Base-by-base conservation (phyloP, 257 asterid genomes). In the Solanum pennellii region DNA sequence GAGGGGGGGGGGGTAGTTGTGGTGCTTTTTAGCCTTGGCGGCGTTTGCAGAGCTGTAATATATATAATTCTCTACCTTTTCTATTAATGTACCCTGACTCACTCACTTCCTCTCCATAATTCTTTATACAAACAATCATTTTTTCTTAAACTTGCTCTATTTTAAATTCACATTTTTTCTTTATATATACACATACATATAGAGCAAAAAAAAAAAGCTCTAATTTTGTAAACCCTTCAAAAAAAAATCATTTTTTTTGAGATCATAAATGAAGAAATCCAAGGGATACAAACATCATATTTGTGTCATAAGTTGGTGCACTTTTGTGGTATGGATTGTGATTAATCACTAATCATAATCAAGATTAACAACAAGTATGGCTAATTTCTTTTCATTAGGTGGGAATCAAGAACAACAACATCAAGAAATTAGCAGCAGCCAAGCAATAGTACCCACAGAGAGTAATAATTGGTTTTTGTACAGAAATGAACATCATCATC, bases 21-120 rank as follows among this genome's bases (percentile, higher is more conserved):
- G 87, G 45, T 45, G 52, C 49, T 12, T 33, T 86, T 49, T 72
- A 12, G 84, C 60, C 21, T 73, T 49, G 84, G 84, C 84, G 88
- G 88, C 88, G 88, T 49, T 86, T 75, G 83, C 84, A 73, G 88
- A 69, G 73, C 88, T 86, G 84, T 72, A 86, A 56, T 20, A 56
- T 56, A 56, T 56, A 56, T 20, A 56, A 86, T 49, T 75, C 74
- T 16, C 74, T 16, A 59, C 41, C 84, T 45, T 77, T 74, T 39
- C 12, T 73, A 49, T 86, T 77, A 47, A 31, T 71, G 59, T 86
- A n/a, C 37, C 35, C 74, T 9, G 66, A 12, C 68, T 6, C 83
- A 37, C 44, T 41, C 65, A 66, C 42, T 85, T 45, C 74, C 71
- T 66, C 73, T 68, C 21, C 87, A 21, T 44, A 37, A 44, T n/a